Base-by-base conservation (phyloP, 495 filamentous ascomycete genomes). In the Aspergillus sclerotioniger region DNA sequence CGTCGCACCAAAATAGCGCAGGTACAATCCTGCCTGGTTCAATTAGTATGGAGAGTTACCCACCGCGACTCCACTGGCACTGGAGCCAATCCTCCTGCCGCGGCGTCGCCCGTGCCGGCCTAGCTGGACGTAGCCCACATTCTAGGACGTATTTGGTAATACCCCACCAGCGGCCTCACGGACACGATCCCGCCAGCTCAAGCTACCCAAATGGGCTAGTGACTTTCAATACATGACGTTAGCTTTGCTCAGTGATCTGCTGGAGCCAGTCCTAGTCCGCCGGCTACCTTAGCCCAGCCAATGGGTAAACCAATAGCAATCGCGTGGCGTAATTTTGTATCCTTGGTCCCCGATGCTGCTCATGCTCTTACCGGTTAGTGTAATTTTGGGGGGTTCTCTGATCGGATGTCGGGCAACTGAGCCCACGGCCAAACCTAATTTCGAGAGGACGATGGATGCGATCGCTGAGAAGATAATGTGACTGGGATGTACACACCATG, bases 251-350 rank as follows among this genome's bases (percentile, higher is more conserved):
- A 32, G 46, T 54, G 60, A 58, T 59, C 52, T 51, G 37, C 56
- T 56, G 44, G 12, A 33, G 16, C 54, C 33, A 56, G 47, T 63
- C 33, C 29, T 32, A 31, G 46, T 28, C 29, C 3, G 13, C 53
- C 60, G 66, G 66, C 62, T 59, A 63, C 59, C 31, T 62, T 41
- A 64, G 45, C 59, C 61, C 54, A 25, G 6, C 39, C 41, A 41
- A 41, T 58, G 47, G 28, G 10, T 19, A 17, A 16, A 17, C 59
- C 63, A 65, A 59, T 60, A 8, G 50, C 12, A 20, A 48, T 21
- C 31, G 25, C 28, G 49, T 63, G 57, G 61, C 49, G 61, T 54
- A 17, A 28, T 43, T 16, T 29, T 17, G 45, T 44, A 51, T 41
- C 48, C 48, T n/a, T 52, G 28, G 45, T 37, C 39, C 43, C 13